Evolutionary conservation across 495 filamentous ascomycete genomes (phyloP), one percentile per base, ranked within the genome.

Genomic region (Talaromyces trachyspermus): DNA sequence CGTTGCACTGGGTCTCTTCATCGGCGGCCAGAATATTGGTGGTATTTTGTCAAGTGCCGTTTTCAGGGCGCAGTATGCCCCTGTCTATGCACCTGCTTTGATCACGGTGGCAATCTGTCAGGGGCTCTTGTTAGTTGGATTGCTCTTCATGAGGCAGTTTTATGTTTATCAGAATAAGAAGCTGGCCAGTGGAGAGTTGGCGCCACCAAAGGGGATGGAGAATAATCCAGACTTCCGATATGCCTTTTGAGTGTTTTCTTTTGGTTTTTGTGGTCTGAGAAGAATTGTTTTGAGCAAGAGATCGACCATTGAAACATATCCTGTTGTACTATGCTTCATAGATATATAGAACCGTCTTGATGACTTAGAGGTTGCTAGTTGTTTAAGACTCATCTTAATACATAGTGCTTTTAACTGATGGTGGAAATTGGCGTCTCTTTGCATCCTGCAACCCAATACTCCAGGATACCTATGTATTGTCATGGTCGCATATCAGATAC

Each of bases 11-110:
- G 41, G 41, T 12, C n/a, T 43, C 2, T 43, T 43, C 11, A 43
- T 43, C 41, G 41, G 41, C 12, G 41, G 41, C 5, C 41, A 6
- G 25, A 43, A 43, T 19, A 43, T 43, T 9, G 41, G 41, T 30
- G 41, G 41, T 17, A 43, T 43, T 26, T 25, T 43, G 9, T 43
- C 41, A 5, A 43, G 41, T 43, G 41, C 41, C 12, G 23, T 43
- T 9, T 43, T 43, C 24, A 24, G 41, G 11, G 14, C n/a, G 9
- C 22, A 43, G 25, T 43, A 43, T 12, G 23, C 22, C 4, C 41
- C 41, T 6, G 41, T 43, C 4, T 43, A 43, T 10, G 25, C 11
- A 26, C 41, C 41, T 10, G 41, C 41, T 8, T 17, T 43, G 23
- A 43, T 43, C 15, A 29, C 41, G 3, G 41, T 43, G 8, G 41